Evolutionary conservation across 106 monocot species (phyloP).

Genomic region (Acorus gramineus): DNA sequence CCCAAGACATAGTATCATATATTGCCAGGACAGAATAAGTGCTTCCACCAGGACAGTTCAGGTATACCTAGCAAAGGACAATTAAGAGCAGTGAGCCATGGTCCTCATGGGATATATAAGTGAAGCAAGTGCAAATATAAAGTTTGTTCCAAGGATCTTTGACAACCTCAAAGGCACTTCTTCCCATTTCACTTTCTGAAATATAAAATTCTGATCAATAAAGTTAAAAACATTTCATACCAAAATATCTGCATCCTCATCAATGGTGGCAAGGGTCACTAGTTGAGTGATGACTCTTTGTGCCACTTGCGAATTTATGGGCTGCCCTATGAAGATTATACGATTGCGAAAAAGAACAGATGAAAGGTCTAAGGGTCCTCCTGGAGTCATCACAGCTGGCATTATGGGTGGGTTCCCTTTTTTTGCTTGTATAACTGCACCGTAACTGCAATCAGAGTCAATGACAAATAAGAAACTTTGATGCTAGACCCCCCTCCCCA

Average conservation of each 20-base stretch:
- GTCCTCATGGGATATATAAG: not conserved
- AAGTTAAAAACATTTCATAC: conserved; percentile 17
- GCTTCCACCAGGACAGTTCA: conserved; percentile 95
- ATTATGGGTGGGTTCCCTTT: conserved; percentile 82
- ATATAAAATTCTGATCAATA: not conserved
- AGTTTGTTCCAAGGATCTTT: no score
- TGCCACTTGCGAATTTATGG: conserved; percentile 80
- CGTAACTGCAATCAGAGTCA: conserved; percentile 20
- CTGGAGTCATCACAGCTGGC: conserved; percentile 84
- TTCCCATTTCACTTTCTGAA: not conserved
- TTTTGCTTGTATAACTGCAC: conserved; percentile 40
- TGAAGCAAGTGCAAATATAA: not conserved
- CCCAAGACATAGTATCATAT: conserved; percentile 98
- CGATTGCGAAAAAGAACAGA: conserved; percentile 87
- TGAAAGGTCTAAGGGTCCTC: conserved; percentile 76
- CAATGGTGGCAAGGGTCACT: conserved; percentile 78
- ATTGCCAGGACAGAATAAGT: conserved; percentile 89
- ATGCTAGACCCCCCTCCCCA: no score
- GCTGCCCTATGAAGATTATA: conserved; percentile 89
- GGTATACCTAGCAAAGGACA: conserved; percentile 58
- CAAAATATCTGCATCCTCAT: conserved; percentile 86
- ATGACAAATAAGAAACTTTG: no score
- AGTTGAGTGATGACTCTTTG: conserved; percentile 95
- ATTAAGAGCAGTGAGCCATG: not conserved
- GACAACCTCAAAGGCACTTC: no score